Evolutionary conservation across 345 rosid species (phyloP).

Genomic region (Citrus reticulata): DNA sequence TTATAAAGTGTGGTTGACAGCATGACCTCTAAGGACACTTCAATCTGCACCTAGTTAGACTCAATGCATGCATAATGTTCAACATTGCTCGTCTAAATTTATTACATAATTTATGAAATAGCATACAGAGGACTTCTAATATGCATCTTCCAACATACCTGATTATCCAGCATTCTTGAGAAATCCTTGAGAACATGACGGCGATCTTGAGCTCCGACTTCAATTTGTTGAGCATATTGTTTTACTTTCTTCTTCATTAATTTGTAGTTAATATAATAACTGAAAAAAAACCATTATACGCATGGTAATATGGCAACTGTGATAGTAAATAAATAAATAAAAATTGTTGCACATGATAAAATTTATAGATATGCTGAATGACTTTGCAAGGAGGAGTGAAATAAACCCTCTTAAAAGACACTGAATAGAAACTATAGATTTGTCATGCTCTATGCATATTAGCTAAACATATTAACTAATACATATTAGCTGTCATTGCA

Average conservation of each 20-base stretch:
- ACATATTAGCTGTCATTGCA: not conserved
- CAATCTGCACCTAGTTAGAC: not conserved
- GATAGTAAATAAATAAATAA: not conserved
- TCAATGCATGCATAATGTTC: not conserved
- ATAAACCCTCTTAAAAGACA: not conserved
- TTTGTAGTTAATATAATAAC: constrained; percentile 92
- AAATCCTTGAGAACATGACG: constrained; percentile 95
- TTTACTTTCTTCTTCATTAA: constrained; percentile 92
- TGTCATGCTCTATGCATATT: not conserved
- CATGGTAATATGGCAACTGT: not conserved
- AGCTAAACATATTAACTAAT: not conserved
- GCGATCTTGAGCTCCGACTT: constrained; percentile 70
- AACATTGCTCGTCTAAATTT: not conserved
- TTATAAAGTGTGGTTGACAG: not conserved
- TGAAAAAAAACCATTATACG: constrained; percentile 25
- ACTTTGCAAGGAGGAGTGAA: not conserved
- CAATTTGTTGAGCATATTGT: constrained; percentile 80
- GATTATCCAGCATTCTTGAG: constrained; percentile 94
- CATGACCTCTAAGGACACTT: not conserved
- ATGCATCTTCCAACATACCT: constrained; percentile 37
- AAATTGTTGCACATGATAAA: not conserved
- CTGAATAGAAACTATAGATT: not conserved
- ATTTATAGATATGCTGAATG: not conserved
- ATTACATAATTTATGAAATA: not conserved
- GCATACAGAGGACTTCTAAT: not conserved